A percentile compares a stretch with the other conserved stretches of the same genome.
These are phyloP conservation scores for Tetratostichococcus sp. DNA, from an alignment of 139 green algal genomes.

Conservation along the genomic window DNA sequence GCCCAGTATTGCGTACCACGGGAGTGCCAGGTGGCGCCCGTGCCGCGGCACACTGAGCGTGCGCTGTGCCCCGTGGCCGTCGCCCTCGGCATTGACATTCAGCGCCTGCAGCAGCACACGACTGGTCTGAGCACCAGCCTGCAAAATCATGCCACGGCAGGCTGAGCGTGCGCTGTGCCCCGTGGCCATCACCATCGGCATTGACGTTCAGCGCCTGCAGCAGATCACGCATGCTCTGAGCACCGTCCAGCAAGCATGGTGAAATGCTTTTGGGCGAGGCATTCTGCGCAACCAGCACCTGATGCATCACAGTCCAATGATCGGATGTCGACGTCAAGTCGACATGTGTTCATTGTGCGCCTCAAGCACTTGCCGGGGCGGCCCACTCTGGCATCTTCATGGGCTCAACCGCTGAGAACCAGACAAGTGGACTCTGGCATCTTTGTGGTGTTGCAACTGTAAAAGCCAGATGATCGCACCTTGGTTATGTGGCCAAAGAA, in stretches of 20 bases:
- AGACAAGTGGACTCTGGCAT: too few relatives aligned
- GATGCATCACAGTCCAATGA: too few relatives aligned
- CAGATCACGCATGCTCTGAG: too few relatives aligned
- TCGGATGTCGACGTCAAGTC: too few relatives aligned
- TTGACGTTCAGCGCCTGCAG: constrained; percentile 26
- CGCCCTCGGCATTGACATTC: constrained; percentile 20
- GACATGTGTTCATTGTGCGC: too few relatives aligned
- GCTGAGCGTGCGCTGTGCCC: constrained; percentile 4
- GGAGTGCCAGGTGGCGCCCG: not conserved
- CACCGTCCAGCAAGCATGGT: too few relatives aligned
- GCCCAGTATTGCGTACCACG: constrained; percentile 7
- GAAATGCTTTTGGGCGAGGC: constrained; percentile 1
- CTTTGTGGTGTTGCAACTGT: too few relatives aligned
- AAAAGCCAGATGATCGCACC: constrained; percentile 12
- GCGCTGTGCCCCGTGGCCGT: constrained; percentile 1
- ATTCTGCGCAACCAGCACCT: too few relatives aligned
- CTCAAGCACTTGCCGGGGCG: too few relatives aligned
- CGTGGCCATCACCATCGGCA: constrained; percentile 12
- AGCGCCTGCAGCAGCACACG: constrained; percentile 14
- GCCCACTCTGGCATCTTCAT: too few relatives aligned
- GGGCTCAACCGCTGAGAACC: too few relatives aligned
- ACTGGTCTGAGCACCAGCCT: too few relatives aligned
- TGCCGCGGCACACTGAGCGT: constrained; percentile 7
- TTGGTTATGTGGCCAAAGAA: constrained; percentile 56
- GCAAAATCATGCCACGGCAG: not conserved